A percentile compares a stretch with the other conserved stretches of the same genome.
Evolutionary conservation across 495 filamentous ascomycete genomes (phyloP).

Genomic region (Daldinia caldariorum): DNA sequence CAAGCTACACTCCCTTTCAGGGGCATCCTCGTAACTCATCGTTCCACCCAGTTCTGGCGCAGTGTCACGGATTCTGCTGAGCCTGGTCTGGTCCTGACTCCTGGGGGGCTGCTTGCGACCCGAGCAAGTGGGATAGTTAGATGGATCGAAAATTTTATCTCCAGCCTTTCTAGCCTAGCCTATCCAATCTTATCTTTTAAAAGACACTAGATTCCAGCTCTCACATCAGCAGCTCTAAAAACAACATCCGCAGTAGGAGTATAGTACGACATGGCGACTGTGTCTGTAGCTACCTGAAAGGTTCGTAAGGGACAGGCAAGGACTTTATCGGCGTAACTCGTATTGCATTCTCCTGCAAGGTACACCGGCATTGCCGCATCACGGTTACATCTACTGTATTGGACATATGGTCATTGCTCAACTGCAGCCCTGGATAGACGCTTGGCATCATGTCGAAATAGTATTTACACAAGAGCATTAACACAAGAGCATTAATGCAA

Average conservation of each 20-base stretch:
- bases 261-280: slow-evolving; percentile 26
- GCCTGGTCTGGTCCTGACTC: slow-evolving; percentile 14
- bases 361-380: slow-evolving; percentile 42
- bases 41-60: slow-evolving; percentile 32
- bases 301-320: neutral
- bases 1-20: slow-evolving; percentile 31
- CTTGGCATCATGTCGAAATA: slow-evolving; percentile 35
- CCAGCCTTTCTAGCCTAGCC: slow-evolving; percentile 16
- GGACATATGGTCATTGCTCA: slow-evolving; percentile 33
- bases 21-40: slow-evolving; percentile 43
- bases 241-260: neutral
- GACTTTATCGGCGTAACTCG: slow-evolving; percentile 7
- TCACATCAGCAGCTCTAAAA: slow-evolving; percentile 21
- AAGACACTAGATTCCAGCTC: slow-evolving; percentile 17
- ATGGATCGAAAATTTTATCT: slow-evolving; percentile 25
- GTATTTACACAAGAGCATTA: slow-evolving; percentile 37
- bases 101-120: slow-evolving; percentile 30
- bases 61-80: slow-evolving; percentile 33
- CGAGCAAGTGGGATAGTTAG: slow-evolving; percentile 31
- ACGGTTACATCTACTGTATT: slow-evolving; percentile 48
- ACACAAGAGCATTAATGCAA: slow-evolving; percentile 27
- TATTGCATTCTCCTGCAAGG: slow-evolving; percentile 27
- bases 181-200: slow-evolving; percentile 18
- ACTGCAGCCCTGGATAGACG: slow-evolving; percentile 14
- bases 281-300: slow-evolving; percentile 9